Percentiles rank a stretch among this genome's conserved stretches.
These are phyloP conservation scores for Pterocarpus macrocarpus DNA, from an alignment of 306 rosid genomes.

Conservation along the genomic window DNA sequence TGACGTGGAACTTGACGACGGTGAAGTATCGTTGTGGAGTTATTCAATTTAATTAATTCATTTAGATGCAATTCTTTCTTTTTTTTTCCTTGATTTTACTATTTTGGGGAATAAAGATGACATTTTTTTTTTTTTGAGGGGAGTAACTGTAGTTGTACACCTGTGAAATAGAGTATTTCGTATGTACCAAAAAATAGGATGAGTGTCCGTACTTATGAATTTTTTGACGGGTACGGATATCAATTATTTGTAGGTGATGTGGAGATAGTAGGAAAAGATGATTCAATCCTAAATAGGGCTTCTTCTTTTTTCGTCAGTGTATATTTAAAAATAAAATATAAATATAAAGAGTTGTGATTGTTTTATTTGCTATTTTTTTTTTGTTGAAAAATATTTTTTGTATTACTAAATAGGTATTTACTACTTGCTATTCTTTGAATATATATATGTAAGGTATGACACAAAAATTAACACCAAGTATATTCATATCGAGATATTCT, in stretches of 20 bases:
- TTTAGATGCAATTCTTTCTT: neutral
- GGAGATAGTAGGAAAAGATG: neutral
- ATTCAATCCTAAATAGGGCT: neutral
- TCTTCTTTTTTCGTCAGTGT: neutral
- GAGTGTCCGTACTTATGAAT: neutral
- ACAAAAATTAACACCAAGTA: too few species aligned
- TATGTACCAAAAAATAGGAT: too few species aligned
- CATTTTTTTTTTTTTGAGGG: too few species aligned
- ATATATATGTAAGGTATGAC: neutral
- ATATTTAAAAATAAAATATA: too few species aligned
- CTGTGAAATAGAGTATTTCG: neutral
- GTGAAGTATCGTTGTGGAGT: conserved; percentile 70
- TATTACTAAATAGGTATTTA: too few species aligned
- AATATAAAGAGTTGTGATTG: neutral
- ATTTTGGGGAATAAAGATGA: neutral
- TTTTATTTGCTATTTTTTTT: too few species aligned
- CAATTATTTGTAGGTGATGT: too few species aligned
- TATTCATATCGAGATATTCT: too few species aligned
- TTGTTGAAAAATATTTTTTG: too few species aligned
- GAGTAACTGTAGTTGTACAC: neutral
- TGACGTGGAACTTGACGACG: conserved; percentile 56
- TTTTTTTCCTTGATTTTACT: too few species aligned
- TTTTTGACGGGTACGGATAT: neutral
- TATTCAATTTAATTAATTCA: conserved; percentile 44
- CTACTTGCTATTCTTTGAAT: neutral